These are phyloP conservation scores for Scutellaria barbata DNA, from an alignment of 257 asterid genomes.

Conservation along the genomic window DNA sequence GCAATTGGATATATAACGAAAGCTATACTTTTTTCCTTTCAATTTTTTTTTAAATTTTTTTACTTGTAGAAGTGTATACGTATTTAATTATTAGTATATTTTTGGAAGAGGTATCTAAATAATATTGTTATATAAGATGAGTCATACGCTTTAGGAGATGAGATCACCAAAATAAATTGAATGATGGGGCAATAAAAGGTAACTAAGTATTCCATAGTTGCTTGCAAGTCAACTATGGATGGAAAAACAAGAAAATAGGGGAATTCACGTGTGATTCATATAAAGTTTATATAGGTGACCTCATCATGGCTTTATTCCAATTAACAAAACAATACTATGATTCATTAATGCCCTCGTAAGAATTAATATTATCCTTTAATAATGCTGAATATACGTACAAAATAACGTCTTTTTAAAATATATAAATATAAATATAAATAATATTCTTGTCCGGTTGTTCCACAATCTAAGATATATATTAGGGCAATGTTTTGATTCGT, in stretches of 20 bases:
- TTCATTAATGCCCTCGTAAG: background rate
- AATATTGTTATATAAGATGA: too few species aligned
- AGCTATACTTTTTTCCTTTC: too few species aligned
- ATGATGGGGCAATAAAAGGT: background rate
- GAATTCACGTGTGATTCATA: slow-evolving; percentile 24
- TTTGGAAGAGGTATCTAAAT: too few species aligned
- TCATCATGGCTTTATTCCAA: background rate
- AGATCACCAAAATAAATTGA: background rate
- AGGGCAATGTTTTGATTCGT: too few species aligned
- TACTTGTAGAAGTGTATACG: too few species aligned
- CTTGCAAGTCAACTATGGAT: slow-evolving; percentile 21
- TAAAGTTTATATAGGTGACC: slow-evolving; percentile 12
- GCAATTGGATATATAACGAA: too few species aligned
- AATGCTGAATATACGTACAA: background rate
- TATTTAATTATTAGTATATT: too few species aligned
- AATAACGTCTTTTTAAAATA: too few species aligned
- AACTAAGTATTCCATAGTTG: background rate
- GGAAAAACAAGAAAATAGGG: background rate
- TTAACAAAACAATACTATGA: background rate
- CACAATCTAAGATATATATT: too few species aligned
- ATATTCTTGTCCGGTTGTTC: background rate
- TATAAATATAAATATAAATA: background rate
- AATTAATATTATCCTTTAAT: background rate
- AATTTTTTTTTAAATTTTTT: too few species aligned
- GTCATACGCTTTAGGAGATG: too few species aligned